These are phyloP conservation scores for Aulographum hederae DNA, from an alignment of 2,329 filamentous ascomycete genomes.

Conservation along the genomic window DNA sequence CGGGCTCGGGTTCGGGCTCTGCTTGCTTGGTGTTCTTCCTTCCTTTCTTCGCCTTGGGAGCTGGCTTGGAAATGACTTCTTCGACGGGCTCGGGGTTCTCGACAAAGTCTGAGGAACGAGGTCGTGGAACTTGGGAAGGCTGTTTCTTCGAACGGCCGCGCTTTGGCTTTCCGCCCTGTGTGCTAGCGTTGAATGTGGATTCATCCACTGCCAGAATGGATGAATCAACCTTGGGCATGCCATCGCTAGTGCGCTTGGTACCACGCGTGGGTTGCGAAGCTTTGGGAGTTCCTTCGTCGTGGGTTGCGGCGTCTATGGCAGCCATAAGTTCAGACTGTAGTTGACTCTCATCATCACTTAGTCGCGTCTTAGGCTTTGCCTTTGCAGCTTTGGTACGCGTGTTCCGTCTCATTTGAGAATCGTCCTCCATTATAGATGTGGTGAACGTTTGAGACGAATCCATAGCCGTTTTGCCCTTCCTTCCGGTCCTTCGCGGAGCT, in stretches of 20 bases:
- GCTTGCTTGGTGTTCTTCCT: constrained; percentile 5
- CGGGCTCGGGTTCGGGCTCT: constrained; percentile 6
- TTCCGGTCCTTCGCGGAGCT: background rate
- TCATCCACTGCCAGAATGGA: constrained; percentile 9
- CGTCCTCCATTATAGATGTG: background rate
- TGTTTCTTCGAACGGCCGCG: constrained; percentile 18
- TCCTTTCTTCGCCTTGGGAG: constrained; percentile 5
- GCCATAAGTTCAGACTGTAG: constrained; percentile 10
- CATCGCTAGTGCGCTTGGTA: constrained; percentile 21
- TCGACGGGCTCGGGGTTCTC: too few relatives aligned
- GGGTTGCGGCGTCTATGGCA: constrained; percentile 3
- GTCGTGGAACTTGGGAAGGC: too few relatives aligned
- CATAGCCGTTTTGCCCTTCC: background rate
- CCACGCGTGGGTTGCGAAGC: constrained; percentile 6
- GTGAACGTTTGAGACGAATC: background rate
- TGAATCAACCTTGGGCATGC: constrained; percentile 11
- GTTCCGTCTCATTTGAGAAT: constrained; percentile 1
- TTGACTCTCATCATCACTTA: constrained; percentile 11
- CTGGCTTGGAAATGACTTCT: too few relatives aligned
- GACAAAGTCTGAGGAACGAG: constrained; percentile 1
- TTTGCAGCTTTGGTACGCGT: constrained; percentile 3
- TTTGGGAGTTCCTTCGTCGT: constrained; percentile 2
- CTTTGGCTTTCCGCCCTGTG: too few relatives aligned
- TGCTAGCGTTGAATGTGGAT: too few relatives aligned
- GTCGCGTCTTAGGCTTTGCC: constrained; percentile 2